Conservation (phyloP, 1,284 basidiomycete genomes). For the Golubevia pallescens region DNA sequence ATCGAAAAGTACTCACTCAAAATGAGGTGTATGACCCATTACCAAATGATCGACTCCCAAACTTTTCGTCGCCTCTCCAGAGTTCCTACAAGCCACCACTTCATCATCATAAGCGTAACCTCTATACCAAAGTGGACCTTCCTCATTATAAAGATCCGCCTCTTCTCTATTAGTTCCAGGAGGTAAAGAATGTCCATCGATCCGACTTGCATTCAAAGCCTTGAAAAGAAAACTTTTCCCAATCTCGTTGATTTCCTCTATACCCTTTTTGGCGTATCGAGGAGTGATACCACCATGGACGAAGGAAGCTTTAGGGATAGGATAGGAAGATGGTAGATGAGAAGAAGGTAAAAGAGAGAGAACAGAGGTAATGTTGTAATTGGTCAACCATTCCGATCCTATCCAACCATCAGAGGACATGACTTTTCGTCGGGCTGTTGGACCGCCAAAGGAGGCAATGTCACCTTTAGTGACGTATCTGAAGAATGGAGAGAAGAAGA, state of each 20-base stretch:
- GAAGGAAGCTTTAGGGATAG: constrained; percentile 24
- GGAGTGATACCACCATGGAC: constrained; percentile 60
- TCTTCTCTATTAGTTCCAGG: constrained; percentile 29
- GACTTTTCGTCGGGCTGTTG: constrained; percentile 20
- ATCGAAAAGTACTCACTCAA: too few species aligned
- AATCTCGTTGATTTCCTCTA: constrained; percentile 35
- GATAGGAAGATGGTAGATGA: constrained; percentile 5
- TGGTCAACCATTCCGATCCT: constrained; percentile 40
- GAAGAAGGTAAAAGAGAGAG: constrained; percentile 25
- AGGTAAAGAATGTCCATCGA: constrained; percentile 30
- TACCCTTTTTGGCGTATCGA: constrained; percentile 25
- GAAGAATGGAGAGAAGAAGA: too few species aligned
- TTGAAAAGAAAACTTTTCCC: constrained; percentile 36
- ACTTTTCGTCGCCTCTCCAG: constrained; percentile 8
- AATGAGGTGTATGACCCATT: constrained; percentile 36
- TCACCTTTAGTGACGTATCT: constrained; percentile 53
- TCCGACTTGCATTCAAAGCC: constrained; percentile 23
- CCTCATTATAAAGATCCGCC: constrained; percentile 24
- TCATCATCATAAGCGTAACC: constrained; percentile 44
- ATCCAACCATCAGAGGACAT: constrained; percentile 53
- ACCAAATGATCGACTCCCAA: constrained; percentile 16
- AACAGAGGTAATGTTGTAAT: constrained; percentile 40
- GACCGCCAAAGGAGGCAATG: constrained; percentile 44
- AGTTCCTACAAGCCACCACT: constrained; percentile 23
- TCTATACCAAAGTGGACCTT: constrained; percentile 59